Evolutionary conservation across 2,329 filamentous ascomycete genomes (phyloP), one percentile per base, ranked within the genome.

Genomic region (Trichoderma oligosporum): DNA sequence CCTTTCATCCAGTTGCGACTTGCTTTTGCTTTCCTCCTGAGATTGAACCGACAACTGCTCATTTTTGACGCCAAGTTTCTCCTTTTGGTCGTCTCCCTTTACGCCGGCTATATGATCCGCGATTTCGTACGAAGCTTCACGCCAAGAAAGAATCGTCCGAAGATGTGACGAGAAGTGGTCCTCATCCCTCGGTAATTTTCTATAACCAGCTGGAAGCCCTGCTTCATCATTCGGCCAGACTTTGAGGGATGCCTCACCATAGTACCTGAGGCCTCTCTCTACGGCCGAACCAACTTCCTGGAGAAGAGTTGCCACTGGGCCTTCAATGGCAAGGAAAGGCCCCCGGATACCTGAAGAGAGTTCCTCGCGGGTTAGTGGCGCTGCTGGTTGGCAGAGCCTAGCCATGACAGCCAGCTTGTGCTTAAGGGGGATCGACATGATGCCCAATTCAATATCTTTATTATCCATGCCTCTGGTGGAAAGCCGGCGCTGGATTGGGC

Each of bases 301-400:
- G 8, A 82, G 67, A 20, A 82, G 63, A n/a, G 66, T 65, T 6
- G 69, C 62, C 57, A 86, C 82, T 16, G 87, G 79, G 1, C 92
- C 92, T 71, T 97, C 93, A 25, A 97, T 76, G 0, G 89, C 87
- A 61, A 97, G 86, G 35, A 97, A 82, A 0, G 88, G 83, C 0
- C 93, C 92, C n/a, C 91, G 82, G 6, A 77, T 75, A 63, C 76
- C 72, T 59, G 72, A 68, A 1, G 61, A 61, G 3, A 66, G 62
- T 4, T 64, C 65, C 6, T 66, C 68, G 3, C 71, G 69, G 4
- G 69, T 66, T 1, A 73, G 66, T 14, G 74, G 64, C 5, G 74
- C 72, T 12, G 89, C 76, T 0, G 89, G 85, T 22, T 87, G 88
- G 44, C 87, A 87, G 62, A 97, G 90, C 60, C 84, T 85, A 14